Evolutionary conservation across 2,329 filamentous ascomycete genomes (phyloP), one percentile per base, ranked within the genome.

Genomic region (Emericellopsis cladophorae): DNA sequence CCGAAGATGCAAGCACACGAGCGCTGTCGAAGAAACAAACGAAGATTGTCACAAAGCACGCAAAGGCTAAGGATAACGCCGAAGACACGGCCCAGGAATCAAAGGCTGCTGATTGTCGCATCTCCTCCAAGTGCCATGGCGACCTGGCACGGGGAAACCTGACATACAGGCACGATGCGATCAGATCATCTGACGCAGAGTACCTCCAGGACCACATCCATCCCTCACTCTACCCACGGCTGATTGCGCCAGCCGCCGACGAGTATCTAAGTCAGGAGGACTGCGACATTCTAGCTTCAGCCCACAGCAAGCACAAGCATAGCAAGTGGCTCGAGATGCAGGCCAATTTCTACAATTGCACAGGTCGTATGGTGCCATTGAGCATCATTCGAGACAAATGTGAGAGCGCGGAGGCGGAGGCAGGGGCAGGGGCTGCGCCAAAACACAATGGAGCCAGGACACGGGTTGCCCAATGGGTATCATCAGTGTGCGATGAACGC

Each of bases 311-410:
- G 40, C 52, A 56, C 31, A 53, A 56, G 37, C 49, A 45, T 16
- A 51, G 51, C 23, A 54, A 54, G 21, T 67, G 61, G 60, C 51
- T 66, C 1, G 58, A 66, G 44, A 59, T 67, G 51, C 65, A 68
- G 45, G 60, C 63, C 24, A 60, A 58, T 38, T 66, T 68, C 41
- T 61, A 54, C 49, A 66, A 67, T 43, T 59, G 51, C 36, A 67
- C 64, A 0, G 65, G 65, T 4, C 53, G 59, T 7, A 57, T 65
- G 54, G 50, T 67, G 0, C 57, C 62, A 1, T 47, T 62, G 7
- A 54, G 59, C 29, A 47, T 58, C n/a, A 55, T 68, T 36, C 55
- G 56, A 33, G 49, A 48, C 18, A 60, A 55, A 42, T 54, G 56
- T n/a, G 58, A 59, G 42, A 41, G 42, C 10, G 55, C 50, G 0